A percentile compares a stretch with the other conserved stretches of the same genome.
Conservation (phyloP, 306 rosid species). For the Prunus kanzakura region DNA sequence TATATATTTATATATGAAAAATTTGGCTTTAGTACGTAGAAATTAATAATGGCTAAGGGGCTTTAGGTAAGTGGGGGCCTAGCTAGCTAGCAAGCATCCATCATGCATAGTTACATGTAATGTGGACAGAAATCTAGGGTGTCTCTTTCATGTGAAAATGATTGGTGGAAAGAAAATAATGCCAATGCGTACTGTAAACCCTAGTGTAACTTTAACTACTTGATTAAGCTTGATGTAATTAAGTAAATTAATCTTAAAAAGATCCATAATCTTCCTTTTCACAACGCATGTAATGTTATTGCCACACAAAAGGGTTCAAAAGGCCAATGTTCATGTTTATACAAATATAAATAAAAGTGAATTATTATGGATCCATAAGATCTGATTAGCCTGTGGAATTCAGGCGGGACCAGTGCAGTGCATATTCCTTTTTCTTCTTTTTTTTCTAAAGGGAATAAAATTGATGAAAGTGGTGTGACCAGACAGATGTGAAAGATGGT, state of each 20-base stretch:
- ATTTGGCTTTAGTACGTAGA: not conserved
- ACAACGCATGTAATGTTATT: too few species aligned
- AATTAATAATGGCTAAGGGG: not conserved
- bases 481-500: conserved; percentile 26
- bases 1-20: not conserved
- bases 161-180: conserved; percentile 17
- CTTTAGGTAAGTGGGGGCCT: conserved; percentile 14
- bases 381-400: not conserved
- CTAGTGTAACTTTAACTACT: conserved; percentile 3
- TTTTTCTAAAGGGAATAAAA: not conserved
- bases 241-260: not conserved
- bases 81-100: not conserved
- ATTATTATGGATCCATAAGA: not conserved
- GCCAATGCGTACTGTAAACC: not conserved
- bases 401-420: conserved; percentile 22
- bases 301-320: too few species aligned
- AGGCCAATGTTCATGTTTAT: too few species aligned
- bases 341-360: not conserved
- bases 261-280: not conserved
- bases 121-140: conserved; percentile 13
- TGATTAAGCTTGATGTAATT: not conserved
- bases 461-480: not conserved
- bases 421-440: not conserved
- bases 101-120: not conserved
- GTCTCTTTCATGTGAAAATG: conserved; percentile 23